Evolutionary conservation across 2,329 filamentous ascomycete genomes (phyloP), one percentile per base, ranked within the genome.

Genomic region (Verticillium alfalfae): DNA sequence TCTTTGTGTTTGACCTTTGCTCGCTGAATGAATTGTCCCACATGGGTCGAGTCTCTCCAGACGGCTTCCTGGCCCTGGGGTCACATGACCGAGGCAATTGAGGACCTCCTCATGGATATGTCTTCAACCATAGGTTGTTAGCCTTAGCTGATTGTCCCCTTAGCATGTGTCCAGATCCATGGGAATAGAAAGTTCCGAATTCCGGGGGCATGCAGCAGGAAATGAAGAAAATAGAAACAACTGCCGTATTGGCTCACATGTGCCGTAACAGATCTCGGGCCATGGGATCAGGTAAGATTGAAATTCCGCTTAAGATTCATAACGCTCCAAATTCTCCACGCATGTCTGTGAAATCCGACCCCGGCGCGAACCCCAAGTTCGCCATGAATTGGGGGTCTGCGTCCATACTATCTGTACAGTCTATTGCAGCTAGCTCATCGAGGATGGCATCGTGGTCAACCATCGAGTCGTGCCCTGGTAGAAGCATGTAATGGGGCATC

Each of bases 331-430:
- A 79, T 34, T 78, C 75, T 34, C 74, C 71, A 59, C 59, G 71
- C 75, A 85, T 78, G 65, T 86, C 84, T 0, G 80, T 78, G 58
- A 88, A 75, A 62, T 86, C 85, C 38, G 83, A 81, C 34, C 86
- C 86, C 0, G 86, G 86, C 1, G 82, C 84, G 69, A 88, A 88
- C 0, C 87, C 87, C 22, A 89, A 75, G 66, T 89, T 89, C 55
- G 84, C 80, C 85, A 89, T 87, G 67, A 89, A 88, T 64, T 87
- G 84, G 2, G 84, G 79, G 65, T 88, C 84, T 13, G 80, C 78
- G 34, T 84, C 82, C 55, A 84, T 73, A 39, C 76, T 74, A 60
- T 82, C 80, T 0, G 75, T 73, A 65, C 76, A 79, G 62, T 83
- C 80, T 49, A 81, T 78, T n/a, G 80, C 79, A 18, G 79, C 79